Evolutionary conservation across 768 basidiomycete genomes (phyloP).

Genomic region (Mycena metata): DNA sequence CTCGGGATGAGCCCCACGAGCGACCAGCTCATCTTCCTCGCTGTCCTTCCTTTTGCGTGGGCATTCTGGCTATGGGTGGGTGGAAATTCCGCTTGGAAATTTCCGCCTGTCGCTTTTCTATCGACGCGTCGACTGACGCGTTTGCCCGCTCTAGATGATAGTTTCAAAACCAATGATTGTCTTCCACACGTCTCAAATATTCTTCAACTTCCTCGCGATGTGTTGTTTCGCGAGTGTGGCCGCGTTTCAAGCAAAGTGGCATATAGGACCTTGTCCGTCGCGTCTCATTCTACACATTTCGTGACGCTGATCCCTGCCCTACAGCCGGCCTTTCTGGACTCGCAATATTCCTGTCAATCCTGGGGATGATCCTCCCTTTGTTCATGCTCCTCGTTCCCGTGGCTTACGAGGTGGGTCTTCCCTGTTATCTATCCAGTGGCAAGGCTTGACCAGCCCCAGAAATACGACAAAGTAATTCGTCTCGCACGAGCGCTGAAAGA

Average conservation of each 20-base stretch:
- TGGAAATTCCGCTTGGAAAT: background rate
- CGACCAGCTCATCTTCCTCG: constrained; percentile 70
- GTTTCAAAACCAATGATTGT: constrained; percentile 87
- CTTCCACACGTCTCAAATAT: constrained; percentile 81
- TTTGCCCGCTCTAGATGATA: constrained; percentile 74
- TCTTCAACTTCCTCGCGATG: constrained; percentile 95
- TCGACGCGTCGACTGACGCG: constrained; percentile 29
- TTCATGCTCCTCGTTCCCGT: constrained; percentile 86
- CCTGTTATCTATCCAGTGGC: background rate
- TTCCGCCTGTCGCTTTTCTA: constrained; percentile 36
- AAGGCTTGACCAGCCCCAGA: constrained; percentile 46
- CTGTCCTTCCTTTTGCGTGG: constrained; percentile 76
- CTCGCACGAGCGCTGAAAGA: constrained; percentile 87
- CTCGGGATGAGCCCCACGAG: constrained; percentile 53
- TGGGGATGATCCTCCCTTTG: constrained; percentile 78
- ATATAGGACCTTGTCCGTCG: constrained; percentile 86
- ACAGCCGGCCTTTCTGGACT: constrained; percentile 90
- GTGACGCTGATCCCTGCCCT: constrained; percentile 3
- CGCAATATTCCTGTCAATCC: constrained; percentile 83
- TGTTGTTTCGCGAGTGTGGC: constrained; percentile 93
- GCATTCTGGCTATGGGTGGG: constrained; percentile 78
- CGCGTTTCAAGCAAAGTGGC: constrained; percentile 87
- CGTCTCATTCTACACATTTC: background rate
- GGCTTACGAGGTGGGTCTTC: constrained; percentile 64
- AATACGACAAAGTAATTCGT: constrained; percentile 84